These are phyloP conservation scores for Pistacia vera DNA, from an alignment of 345 rosid genomes.

Conservation along the genomic window DNA sequence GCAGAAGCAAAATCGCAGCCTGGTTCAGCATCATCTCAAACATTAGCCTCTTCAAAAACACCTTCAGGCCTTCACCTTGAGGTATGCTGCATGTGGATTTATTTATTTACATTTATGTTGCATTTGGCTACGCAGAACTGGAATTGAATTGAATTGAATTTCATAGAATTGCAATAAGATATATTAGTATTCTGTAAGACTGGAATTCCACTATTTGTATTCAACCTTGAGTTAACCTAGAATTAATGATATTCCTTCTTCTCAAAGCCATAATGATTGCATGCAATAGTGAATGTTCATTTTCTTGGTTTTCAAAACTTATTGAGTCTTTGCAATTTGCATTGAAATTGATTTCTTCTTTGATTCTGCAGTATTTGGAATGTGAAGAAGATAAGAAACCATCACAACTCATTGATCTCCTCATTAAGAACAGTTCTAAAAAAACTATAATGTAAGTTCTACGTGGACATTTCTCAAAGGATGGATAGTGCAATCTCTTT, in stretches of 20 bases:
- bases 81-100: constrained; percentile 40
- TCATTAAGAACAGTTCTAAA: constrained; percentile 59
- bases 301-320: neutral
- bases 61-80: constrained; percentile 90
- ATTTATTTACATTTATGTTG: neutral
- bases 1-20: constrained; percentile 55
- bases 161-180: neutral
- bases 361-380: constrained; percentile 71
- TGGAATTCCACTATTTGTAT: neutral
- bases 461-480: neutral
- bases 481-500: constrained; percentile 4
- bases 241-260: neutral
- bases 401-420: constrained; percentile 79
- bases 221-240: neutral
- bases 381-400: constrained; percentile 89
- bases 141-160: neutral
- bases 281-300: neutral
- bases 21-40: constrained; percentile 41
- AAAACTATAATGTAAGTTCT: constrained; percentile 82
- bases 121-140: neutral
- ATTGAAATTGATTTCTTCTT: constrained; percentile 9
- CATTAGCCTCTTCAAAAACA: constrained; percentile 59
- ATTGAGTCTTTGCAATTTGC: neutral
- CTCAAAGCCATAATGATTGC: neutral
- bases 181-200: neutral